Evolutionary conservation across 2,329 filamentous ascomycete species (phyloP).

Genomic region (Aspergillus sclerotialis): DNA sequence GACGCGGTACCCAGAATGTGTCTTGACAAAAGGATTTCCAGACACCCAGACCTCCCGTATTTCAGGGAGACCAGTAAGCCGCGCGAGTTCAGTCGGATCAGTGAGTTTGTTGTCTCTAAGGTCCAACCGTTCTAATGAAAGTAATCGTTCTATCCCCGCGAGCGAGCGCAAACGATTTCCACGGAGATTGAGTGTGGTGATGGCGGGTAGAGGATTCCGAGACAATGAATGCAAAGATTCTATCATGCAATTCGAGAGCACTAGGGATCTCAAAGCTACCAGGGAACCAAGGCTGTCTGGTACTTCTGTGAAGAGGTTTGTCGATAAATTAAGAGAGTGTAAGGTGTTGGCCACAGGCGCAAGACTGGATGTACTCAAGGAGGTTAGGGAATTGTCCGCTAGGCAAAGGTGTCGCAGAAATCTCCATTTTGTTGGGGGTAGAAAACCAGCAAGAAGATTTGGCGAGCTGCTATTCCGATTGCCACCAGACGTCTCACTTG

Average conservation of each 20-base stretch:
- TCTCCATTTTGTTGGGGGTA: slow-evolving; percentile 87
- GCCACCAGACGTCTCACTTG: slow-evolving; percentile 53
- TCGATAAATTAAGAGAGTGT: slow-evolving; percentile 85
- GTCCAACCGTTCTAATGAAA: slow-evolving; percentile 83
- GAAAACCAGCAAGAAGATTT: slow-evolving; percentile 64
- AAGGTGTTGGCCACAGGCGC: slow-evolving; percentile 78
- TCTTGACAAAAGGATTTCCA: slow-evolving; percentile 85
- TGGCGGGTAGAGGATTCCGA: slow-evolving; percentile 77
- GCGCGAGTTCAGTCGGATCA: slow-evolving; percentile 85
- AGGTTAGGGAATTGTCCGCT: slow-evolving; percentile 82
- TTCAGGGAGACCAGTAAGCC: slow-evolving; percentile 83
- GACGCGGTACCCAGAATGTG: slow-evolving; percentile 76
- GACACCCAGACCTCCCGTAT: slow-evolving; percentile 88
- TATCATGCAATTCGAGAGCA: slow-evolving; percentile 97
- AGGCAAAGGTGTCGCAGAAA: slow-evolving; percentile 88
- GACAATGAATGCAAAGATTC: slow-evolving; percentile 82
- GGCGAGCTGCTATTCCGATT: slow-evolving; percentile 60
- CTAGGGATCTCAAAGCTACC: slow-evolving; percentile 81
- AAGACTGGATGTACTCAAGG: slow-evolving; percentile 67
- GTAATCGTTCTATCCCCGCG: slow-evolving; percentile 80
- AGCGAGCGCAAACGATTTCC: slow-evolving; percentile 82
- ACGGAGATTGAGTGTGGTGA: slow-evolving; percentile 85
- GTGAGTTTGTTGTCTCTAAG: slow-evolving; percentile 81
- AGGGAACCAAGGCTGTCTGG: slow-evolving; percentile 83
- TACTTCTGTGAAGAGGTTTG: slow-evolving; percentile 88